A percentile compares a stretch with the other conserved stretches of the same genome.
Conservation (phyloP, 352 stramenopile genomes). For the Globisporangium barbulae region DNA sequence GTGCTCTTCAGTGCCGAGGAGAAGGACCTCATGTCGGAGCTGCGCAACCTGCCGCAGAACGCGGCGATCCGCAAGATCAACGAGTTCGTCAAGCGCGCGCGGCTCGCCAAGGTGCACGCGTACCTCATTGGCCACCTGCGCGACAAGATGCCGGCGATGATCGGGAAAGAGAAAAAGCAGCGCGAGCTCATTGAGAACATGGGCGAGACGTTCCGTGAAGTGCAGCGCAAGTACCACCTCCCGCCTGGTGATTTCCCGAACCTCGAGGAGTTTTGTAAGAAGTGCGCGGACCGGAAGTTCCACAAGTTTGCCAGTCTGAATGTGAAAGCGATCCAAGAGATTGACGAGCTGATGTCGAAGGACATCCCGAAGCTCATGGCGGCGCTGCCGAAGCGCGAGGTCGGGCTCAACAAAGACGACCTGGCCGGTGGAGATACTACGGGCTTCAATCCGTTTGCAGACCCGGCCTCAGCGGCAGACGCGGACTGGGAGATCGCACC, state of each 20-base stretch:
- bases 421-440: conserved; percentile 6
- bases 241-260: conserved; percentile 94
- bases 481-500: conserved; percentile 66
- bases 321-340: conserved; percentile 94
- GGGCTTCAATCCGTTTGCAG: conserved; percentile 33
- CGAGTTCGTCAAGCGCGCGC: conserved; percentile 95
- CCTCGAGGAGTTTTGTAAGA: conserved; percentile 83
- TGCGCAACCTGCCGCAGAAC: conserved; percentile 94
- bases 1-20: conserved; percentile 97
- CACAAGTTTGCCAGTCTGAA: conserved; percentile 91
- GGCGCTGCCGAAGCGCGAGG: conserved; percentile 56
- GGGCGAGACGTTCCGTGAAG: conserved; percentile 94
- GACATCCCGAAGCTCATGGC: conserved; percentile 95
- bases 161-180: conserved; percentile 98
- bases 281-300: conserved; percentile 88
- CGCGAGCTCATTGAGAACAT: conserved; percentile 94
- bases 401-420: conserved; percentile 9
- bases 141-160: conserved; percentile 95
- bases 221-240: conserved; percentile 97
- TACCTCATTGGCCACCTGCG: conserved; percentile 97
- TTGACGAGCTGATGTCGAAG: conserved; percentile 96
- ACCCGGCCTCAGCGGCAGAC: conserved; percentile 7
- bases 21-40: conserved; percentile 96
- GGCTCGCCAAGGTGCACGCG: conserved; percentile 95
- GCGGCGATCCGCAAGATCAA: conserved; percentile 93